Conservation (phyloP, 805 yeast genomes). For the Starmerella gropengiesseri region DNA sequence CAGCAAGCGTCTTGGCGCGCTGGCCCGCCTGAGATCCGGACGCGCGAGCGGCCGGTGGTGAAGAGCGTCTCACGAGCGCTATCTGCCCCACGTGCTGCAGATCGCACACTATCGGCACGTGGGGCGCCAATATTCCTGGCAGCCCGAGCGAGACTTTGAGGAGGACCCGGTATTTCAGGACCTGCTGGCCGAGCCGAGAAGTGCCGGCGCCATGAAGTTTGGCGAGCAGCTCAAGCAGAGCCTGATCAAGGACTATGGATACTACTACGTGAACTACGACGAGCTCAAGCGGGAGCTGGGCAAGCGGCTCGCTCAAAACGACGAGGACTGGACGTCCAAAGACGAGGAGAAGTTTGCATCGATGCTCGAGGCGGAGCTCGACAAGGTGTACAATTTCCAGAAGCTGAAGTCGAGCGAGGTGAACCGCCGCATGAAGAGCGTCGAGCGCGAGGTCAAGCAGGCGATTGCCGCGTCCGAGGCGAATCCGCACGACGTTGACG, state of each 20-base stretch:
- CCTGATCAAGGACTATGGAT: constrained; percentile 78
- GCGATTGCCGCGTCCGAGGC: constrained; percentile 41
- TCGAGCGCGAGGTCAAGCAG: constrained; percentile 58
- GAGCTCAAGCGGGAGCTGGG: constrained; percentile 76
- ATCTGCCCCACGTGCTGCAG: background rate
- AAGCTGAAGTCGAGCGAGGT: constrained; percentile 81
- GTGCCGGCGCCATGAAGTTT: constrained; percentile 59
- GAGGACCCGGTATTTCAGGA: no score
- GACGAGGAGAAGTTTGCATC: constrained; percentile 74
- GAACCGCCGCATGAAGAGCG: constrained; percentile 69
- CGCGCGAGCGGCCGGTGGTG: no score
- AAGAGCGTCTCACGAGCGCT: background rate
- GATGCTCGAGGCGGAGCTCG: constrained; percentile 69
- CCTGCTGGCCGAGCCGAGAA: no score
- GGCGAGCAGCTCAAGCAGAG: constrained; percentile 88
- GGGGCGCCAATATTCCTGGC: no score
- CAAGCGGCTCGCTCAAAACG: constrained; percentile 45
- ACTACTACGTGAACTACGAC: constrained; percentile 85
- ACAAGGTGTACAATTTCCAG: constrained; percentile 86
- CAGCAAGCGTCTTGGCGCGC: no score
- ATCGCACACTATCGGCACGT: background rate
- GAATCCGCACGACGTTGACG: constrained; percentile 34
- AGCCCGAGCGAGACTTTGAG: no score
- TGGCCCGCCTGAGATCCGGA: no score
- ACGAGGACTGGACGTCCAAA: constrained; percentile 58